These are phyloP conservation scores for Nitzschia putrida DNA, from an alignment of 108 stramenopile species.

Conservation along the genomic window DNA sequence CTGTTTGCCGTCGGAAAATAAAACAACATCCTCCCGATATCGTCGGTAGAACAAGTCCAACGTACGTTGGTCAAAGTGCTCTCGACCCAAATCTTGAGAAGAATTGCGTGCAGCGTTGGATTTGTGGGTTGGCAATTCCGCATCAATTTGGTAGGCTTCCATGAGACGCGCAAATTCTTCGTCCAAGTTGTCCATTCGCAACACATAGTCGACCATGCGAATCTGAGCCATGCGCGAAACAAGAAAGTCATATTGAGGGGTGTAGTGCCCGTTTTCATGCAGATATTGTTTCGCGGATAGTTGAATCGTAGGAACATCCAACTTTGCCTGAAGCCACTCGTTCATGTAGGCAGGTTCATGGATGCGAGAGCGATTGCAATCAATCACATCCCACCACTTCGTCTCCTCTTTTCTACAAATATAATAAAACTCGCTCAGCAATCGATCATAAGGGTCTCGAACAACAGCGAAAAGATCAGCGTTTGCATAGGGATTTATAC, in stretches of 20 bases:
- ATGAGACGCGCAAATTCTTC: slow-evolving; percentile 32
- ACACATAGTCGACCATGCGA: slow-evolving; percentile 41
- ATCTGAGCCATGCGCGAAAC: slow-evolving; percentile 25
- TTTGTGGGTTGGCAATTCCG: slow-evolving; percentile 19
- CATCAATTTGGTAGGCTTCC: slow-evolving; percentile 26
- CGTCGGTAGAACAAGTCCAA: slow-evolving; percentile 6
- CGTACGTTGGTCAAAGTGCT: slow-evolving; percentile 17
- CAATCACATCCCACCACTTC: slow-evolving; percentile 30
- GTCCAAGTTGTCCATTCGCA: slow-evolving; percentile 30
- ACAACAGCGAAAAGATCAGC: slow-evolving; percentile 46
- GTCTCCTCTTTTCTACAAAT: slow-evolving; percentile 23
- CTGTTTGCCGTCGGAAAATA: slow-evolving; percentile 1
- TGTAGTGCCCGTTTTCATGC: slow-evolving; percentile 46
- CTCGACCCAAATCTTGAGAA: slow-evolving; percentile 11
- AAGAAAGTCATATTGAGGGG: slow-evolving; percentile 43
- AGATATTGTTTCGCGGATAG: slow-evolving; percentile 13
- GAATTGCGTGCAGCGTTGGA: slow-evolving; percentile 23
- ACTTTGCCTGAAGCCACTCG: slow-evolving; percentile 33
- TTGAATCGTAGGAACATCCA: neutral
- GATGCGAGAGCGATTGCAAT: slow-evolving; percentile 28
- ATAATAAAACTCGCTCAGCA: slow-evolving; percentile 49
- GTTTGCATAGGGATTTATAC: slow-evolving; percentile 34
- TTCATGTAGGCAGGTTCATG: slow-evolving; percentile 38
- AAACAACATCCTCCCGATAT: slow-evolving; percentile 23
- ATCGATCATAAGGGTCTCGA: slow-evolving; percentile 37